phyloP scores from a whole-genome alignment of 2,329 filamentous ascomycete species.

The Paecilomyces sp. region DNA sequence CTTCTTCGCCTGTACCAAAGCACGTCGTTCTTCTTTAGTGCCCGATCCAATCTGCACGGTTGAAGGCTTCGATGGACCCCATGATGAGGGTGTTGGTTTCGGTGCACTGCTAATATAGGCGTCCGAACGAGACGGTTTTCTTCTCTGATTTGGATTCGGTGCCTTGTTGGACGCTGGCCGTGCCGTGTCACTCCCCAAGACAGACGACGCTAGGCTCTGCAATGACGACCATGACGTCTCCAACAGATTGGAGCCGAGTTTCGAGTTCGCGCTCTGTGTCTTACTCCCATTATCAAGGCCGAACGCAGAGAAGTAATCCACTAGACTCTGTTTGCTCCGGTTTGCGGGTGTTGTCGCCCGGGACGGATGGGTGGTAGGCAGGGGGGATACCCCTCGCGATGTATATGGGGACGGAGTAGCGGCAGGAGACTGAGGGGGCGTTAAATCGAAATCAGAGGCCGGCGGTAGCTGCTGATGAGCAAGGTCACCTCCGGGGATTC shows the following conservation, averaged over 20 bases:
- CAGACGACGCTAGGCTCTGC: constrained; percentile 41
- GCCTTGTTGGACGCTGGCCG: constrained; percentile 18
- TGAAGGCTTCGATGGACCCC: constrained; percentile 34
- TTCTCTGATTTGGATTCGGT: constrained; percentile 18
- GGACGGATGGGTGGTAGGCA: constrained; percentile 31
- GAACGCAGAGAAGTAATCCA: constrained; percentile 14
- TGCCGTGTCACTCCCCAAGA: constrained; percentile 35
- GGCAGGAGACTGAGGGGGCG: constrained; percentile 31
- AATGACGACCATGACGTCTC: constrained; percentile 44
- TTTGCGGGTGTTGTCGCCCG: constrained; percentile 19
- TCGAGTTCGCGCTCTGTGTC: constrained; percentile 6
- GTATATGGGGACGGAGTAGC: constrained; percentile 33
- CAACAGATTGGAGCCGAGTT: constrained; percentile 28
- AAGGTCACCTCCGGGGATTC: constrained; percentile 1
- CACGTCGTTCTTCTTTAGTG: constrained; percentile 38
- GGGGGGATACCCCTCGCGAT: constrained; percentile 29
- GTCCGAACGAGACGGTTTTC: constrained; percentile 33
- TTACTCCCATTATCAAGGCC: constrained; percentile 7
- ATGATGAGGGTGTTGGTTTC: constrained; percentile 21
- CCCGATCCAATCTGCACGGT: constrained; percentile 27
- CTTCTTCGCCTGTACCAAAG: constrained; percentile 41
- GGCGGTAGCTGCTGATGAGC: constrained; percentile 18
- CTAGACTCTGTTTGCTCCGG: constrained; percentile 13
- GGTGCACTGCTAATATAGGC: constrained; percentile 18
- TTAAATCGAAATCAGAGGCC: constrained; percentile 20